Percentiles rank a stretch among this genome's conserved stretches.
Evolutionary conservation across 352 stramenopile species (phyloP).

Genomic region (Phytophthora pisi): DNA sequence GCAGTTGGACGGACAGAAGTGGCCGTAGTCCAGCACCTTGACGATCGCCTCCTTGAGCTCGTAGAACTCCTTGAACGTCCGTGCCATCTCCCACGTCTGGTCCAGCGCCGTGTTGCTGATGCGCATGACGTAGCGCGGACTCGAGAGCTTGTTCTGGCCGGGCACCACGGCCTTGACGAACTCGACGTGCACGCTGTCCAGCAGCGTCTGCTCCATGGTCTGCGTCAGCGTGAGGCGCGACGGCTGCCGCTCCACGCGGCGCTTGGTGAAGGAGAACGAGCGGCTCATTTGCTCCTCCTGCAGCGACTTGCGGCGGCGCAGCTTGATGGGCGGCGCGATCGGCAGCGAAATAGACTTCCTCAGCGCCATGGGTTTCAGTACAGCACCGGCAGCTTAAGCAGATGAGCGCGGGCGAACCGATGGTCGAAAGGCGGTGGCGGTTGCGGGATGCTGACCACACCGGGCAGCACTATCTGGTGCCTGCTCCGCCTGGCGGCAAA

Average conservation of each 20-base stretch:
- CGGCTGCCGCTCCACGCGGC: constrained; percentile 63
- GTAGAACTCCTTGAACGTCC: constrained; percentile 80
- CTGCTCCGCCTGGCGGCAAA: constrained; percentile 19
- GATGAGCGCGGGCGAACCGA: background rate
- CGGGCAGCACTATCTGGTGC: background rate
- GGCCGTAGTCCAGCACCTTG: constrained; percentile 69
- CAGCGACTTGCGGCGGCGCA: constrained; percentile 51
- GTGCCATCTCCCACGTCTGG: constrained; percentile 83
- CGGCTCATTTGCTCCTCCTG: constrained; percentile 38
- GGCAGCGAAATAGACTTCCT: constrained; percentile 52
- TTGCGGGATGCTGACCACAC: constrained; percentile 25
- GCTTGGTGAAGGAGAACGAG: constrained; percentile 54
- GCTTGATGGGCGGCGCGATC: constrained; percentile 29
- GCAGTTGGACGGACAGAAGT: constrained; percentile 82
- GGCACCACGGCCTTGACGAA: constrained; percentile 83
- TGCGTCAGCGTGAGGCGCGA: constrained; percentile 37
- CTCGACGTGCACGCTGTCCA: constrained; percentile 79
- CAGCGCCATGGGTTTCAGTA: constrained; percentile 24
- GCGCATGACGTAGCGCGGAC: constrained; percentile 80
- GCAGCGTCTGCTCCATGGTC: constrained; percentile 68
- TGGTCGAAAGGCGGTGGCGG: constrained; percentile 22
- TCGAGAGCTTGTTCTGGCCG: constrained; percentile 64
- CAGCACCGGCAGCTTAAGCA: background rate
- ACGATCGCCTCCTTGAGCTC: constrained; percentile 76
- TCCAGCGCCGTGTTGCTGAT: constrained; percentile 68